These are phyloP conservation scores for Knufia fluminis DNA, from an alignment of 2,329 filamentous ascomycete species.

Conservation along the genomic window DNA sequence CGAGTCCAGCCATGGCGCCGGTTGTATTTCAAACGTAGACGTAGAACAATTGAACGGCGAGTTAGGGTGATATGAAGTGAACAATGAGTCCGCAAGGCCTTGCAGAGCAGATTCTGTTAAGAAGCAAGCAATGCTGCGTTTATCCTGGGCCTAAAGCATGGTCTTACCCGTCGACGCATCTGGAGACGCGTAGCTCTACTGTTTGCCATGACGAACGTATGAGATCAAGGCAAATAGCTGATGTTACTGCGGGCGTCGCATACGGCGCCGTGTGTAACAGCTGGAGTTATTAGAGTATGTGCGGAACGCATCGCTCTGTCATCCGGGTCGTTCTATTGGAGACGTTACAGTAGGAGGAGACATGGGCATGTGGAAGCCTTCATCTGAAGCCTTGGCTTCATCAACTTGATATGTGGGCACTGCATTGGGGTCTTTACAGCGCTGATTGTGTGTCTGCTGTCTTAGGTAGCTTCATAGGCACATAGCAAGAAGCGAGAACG, in stretches of 20 bases:
- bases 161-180: not conserved
- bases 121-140: not conserved
- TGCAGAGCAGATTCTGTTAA: not conserved
- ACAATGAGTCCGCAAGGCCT: not conserved
- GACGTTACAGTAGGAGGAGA: no score
- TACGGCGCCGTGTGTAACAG: no score
- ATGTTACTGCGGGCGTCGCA: not conserved
- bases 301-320: no score
- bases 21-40: not conserved
- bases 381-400: no score
- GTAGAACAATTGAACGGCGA: not conserved
- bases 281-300: no score
- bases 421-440: no score
- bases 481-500: no score
- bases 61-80: not conserved
- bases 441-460: no score
- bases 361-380: no score
- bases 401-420: no score
- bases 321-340: no score
- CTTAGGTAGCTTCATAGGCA: no score
- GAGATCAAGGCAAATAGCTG: not conserved
- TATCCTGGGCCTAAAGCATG: not conserved
- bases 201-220: not conserved
- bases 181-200: not conserved
- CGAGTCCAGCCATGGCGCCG: constrained; percentile 7